phyloP scores from a whole-genome alignment of 2,329 filamentous ascomycete genomes.

The Endocalyx cinctus region DNA sequence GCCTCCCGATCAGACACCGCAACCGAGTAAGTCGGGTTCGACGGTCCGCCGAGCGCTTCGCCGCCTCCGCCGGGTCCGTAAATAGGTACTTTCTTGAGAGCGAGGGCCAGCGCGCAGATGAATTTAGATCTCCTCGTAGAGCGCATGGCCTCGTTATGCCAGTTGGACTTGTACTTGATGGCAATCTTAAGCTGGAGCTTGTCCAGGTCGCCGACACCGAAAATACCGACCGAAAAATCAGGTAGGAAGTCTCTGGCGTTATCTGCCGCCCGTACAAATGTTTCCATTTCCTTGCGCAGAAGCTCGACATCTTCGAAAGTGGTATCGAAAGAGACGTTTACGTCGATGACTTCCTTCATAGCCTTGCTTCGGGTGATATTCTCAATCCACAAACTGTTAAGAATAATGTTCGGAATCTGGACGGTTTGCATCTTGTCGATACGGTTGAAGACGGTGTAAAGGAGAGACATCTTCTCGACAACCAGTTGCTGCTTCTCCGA shows the following conservation, averaged over 20 bases:
- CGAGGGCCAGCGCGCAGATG: conserved; percentile 86
- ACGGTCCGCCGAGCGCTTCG: conserved; percentile 57
- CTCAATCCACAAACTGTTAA: conserved; percentile 93
- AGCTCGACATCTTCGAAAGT: conserved; percentile 85
- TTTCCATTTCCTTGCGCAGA: conserved; percentile 77
- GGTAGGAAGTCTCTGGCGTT: conserved; percentile 89
- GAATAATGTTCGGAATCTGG: conserved; percentile 83
- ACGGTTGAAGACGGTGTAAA: conserved; percentile 88
- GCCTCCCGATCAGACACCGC: conserved; percentile 67
- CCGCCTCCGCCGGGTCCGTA: conserved; percentile 71
- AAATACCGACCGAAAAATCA: conserved; percentile 73
- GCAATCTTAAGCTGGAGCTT: conserved; percentile 80
- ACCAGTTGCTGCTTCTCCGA: conserved; percentile 59
- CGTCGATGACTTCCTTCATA: conserved; percentile 79
- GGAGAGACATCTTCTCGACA: conserved; percentile 89
- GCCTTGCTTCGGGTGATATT: conserved; percentile 87
- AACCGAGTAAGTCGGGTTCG: conserved; percentile 79
- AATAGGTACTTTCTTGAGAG: conserved; percentile 83
- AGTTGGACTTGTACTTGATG: conserved; percentile 90
- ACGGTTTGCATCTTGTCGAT: conserved; percentile 76
- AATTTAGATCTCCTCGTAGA: conserved; percentile 86
- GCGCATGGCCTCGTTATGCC: conserved; percentile 81
- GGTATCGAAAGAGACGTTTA: conserved; percentile 83
- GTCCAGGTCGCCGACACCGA: conserved; percentile 77
- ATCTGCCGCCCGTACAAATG: conserved; percentile 76